These are phyloP conservation scores for Trypanosoma mega DNA, from an alignment of 208 protist genomes.

Conservation along the genomic window DNA sequence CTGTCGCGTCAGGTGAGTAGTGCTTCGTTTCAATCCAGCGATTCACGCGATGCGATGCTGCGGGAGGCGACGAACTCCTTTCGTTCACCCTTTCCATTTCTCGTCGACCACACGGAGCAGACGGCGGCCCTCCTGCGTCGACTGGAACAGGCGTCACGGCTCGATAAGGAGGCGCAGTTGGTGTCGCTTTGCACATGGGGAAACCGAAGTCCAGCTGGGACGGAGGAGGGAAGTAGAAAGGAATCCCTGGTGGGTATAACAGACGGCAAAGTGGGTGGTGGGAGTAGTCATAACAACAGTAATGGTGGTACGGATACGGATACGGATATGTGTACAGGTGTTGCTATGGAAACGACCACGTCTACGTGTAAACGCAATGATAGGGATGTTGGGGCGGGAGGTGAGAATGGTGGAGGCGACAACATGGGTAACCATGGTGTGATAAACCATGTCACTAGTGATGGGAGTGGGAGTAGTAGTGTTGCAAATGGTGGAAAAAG, in stretches of 20 bases:
- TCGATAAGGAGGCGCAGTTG: conserved; percentile 57
- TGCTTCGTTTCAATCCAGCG: background rate
- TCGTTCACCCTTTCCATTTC: conserved; percentile 64
- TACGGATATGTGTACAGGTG: too few species aligned
- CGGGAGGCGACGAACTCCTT: conserved; percentile 60
- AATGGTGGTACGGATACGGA: too few species aligned
- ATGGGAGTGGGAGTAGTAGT: too few species aligned
- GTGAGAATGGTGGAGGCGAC: too few species aligned
- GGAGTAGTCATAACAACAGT: too few species aligned
- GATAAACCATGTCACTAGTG: too few species aligned
- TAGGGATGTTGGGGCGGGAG: background rate
- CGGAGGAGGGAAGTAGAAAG: conserved; percentile 12
- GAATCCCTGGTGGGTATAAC: too few species aligned
- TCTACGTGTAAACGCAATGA: background rate
- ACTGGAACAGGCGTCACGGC: conserved; percentile 63
- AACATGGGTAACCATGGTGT: too few species aligned
- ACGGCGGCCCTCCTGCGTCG: conserved; percentile 57
- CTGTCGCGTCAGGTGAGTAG: background rate
- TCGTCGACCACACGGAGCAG: conserved; percentile 66
- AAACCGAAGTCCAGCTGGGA: too few species aligned
- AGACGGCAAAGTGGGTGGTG: too few species aligned
- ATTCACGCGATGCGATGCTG: conserved; percentile 23
- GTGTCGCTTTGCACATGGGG: conserved; percentile 40
- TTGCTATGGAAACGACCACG: too few species aligned
- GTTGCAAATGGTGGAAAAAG: background rate